Percentiles rank a stretch among this genome's conserved stretches.
Conservation (phyloP, 257 asterid genomes). For the Ballota nigra region DNA sequence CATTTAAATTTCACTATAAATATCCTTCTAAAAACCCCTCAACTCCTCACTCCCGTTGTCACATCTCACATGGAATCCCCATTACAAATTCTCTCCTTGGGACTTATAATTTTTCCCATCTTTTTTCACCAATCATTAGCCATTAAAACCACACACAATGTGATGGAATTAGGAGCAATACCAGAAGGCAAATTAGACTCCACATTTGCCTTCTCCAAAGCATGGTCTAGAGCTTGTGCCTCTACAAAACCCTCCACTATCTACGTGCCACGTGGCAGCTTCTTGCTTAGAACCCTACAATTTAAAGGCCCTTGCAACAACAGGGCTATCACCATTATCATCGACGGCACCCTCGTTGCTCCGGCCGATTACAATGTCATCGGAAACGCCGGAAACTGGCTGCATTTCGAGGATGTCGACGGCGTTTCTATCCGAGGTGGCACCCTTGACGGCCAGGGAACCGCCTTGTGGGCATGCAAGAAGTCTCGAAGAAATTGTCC, state of each 20-base stretch:
- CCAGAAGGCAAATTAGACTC: constrained; percentile 48
- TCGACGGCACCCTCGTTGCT: constrained; percentile 52
- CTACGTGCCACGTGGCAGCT: constrained; percentile 49
- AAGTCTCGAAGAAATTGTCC: constrained; percentile 46
- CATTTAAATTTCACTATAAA: constrained; percentile 31
- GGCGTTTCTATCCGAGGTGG: constrained; percentile 59
- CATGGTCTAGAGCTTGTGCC: constrained; percentile 65
- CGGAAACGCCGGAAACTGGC: constrained; percentile 39
- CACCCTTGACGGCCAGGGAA: constrained; percentile 55
- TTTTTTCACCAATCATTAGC: constrained; percentile 18
- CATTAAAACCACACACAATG: constrained; percentile 25
- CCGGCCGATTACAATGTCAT: constrained; percentile 42
- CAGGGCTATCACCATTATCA: constrained; percentile 31
- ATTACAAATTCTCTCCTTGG: neutral
- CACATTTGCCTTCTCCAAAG: constrained; percentile 36
- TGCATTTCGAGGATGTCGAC: constrained; percentile 38
- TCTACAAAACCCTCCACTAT: constrained; percentile 40
- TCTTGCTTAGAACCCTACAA: constrained; percentile 22
- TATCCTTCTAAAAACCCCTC: constrained; percentile 21
- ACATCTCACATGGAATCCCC: constrained; percentile 11
- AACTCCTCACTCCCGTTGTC: constrained; percentile 21
- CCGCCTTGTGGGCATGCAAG: constrained; percentile 65
- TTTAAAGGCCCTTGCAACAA: constrained; percentile 55
- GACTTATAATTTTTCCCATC: neutral
- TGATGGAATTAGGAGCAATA: constrained; percentile 45